Evolutionary conservation across 2,329 filamentous ascomycete genomes (phyloP).

Genomic region (Proliferodiscus dingleyae): DNA sequence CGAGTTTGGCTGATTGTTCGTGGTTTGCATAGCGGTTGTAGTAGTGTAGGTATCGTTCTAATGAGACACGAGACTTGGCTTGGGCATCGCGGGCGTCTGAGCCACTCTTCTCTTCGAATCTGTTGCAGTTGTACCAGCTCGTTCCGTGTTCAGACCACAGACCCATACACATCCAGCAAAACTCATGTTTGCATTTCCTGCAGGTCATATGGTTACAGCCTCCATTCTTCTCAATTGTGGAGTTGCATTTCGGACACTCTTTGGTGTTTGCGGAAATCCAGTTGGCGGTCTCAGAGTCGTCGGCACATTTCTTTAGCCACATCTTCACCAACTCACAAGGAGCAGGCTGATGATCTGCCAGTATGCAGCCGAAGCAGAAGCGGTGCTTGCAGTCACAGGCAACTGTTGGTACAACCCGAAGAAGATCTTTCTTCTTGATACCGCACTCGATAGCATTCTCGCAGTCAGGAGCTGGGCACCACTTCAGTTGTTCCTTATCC

Average conservation of each 20-base stretch:
- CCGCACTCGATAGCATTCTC: slow-evolving; percentile 85
- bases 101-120: slow-evolving; percentile 94
- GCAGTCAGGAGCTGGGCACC: slow-evolving; percentile 98
- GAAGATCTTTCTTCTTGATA: slow-evolving; percentile 82
- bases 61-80: slow-evolving; percentile 79
- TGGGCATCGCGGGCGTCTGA: slow-evolving; percentile 86
- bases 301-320: slow-evolving; percentile 97
- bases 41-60: slow-evolving; percentile 97
- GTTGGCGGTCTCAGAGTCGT: slow-evolving; percentile 96
- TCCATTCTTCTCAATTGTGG: slow-evolving; percentile 98
- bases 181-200: slow-evolving; percentile 90
- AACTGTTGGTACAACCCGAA: slow-evolving; percentile 83
- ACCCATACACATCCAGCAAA: slow-evolving; percentile 99
- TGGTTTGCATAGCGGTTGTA: slow-evolving; percentile 99
- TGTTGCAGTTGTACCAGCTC: slow-evolving; percentile 99
- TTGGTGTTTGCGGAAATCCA: slow-evolving; percentile 99
- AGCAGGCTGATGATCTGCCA: slow-evolving; percentile 87
- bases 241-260: slow-evolving; percentile 92
- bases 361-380: slow-evolving; percentile 93
- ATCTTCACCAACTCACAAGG: slow-evolving; percentile 87
- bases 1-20: slow-evolving; percentile 92
- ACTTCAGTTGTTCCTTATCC: slow-evolving; percentile 91
- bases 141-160: slow-evolving; percentile 98
- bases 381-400: slow-evolving; percentile 76
- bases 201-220: slow-evolving; percentile 99